Percentiles rank a stretch among this genome's conserved stretches.
These are phyloP conservation scores for Coniochaeta sp. DNA, from an alignment of 2,329 filamentous ascomycete genomes.

Conservation along the genomic window DNA sequence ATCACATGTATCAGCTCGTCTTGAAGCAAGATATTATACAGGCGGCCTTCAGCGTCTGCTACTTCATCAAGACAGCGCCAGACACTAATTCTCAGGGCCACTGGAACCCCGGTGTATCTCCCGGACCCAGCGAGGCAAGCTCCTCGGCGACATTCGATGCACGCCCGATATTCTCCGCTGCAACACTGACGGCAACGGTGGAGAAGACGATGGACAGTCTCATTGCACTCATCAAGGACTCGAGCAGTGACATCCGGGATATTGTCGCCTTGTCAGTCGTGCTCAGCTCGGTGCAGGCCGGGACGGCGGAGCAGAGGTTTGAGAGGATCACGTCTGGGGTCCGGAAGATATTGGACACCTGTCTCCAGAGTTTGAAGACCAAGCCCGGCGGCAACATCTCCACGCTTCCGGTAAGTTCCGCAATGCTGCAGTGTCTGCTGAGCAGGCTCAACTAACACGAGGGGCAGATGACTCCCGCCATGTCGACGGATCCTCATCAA, in stretches of 20 bases:
- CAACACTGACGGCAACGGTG: constrained; percentile 34
- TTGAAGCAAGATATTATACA: constrained; percentile 48
- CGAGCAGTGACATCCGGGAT: constrained; percentile 43
- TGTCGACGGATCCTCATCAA: neutral
- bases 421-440: neutral
- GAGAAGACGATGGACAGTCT: constrained; percentile 40
- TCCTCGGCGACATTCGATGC: neutral
- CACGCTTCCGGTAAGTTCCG: neutral
- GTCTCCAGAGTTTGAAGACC: neutral
- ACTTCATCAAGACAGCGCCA: constrained; percentile 37
- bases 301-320: constrained; percentile 29
- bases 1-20: constrained; percentile 45
- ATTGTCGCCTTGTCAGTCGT: constrained; percentile 41
- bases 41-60: constrained; percentile 48
- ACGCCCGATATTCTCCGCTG: constrained; percentile 27
- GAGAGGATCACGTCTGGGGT: constrained; percentile 35
- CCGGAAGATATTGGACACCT: constrained; percentile 30
- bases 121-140: neutral
- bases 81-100: constrained; percentile 5
- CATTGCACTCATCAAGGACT: constrained; percentile 33
- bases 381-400: neutral
- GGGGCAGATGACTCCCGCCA: neutral
- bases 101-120: neutral
- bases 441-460: neutral
- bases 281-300: constrained; percentile 35